phyloP scores from a whole-genome alignment of 1,284 basidiomycete species.

The Caloboletus inedulis region DNA sequence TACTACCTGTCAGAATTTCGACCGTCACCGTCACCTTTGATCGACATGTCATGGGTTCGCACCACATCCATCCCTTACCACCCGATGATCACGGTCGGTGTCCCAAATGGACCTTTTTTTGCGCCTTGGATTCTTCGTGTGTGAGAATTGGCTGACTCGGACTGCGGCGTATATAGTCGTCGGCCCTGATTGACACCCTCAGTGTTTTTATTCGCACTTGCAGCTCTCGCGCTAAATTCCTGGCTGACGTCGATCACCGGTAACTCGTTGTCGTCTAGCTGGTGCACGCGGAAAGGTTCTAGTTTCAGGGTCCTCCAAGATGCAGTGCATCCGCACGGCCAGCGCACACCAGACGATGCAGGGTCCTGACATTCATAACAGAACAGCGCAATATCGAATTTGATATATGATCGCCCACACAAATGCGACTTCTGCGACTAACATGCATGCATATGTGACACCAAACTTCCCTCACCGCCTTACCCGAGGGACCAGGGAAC shows the following conservation, averaged over 20 bases:
- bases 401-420: conserved; percentile 27
- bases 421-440: conserved; percentile 18
- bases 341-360: conserved; percentile 23
- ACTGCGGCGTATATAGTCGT: not conserved
- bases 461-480: conserved; percentile 1
- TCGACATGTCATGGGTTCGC: conserved; percentile 10
- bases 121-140: not conserved
- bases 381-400: conserved; percentile 22
- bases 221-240: not conserved
- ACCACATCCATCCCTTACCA: conserved; percentile 9
- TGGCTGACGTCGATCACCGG: not conserved
- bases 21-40: conserved; percentile 8
- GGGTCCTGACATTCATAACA: conserved; percentile 22
- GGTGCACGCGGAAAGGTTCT: conserved; percentile 11
- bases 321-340: conserved; percentile 29
- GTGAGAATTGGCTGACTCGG: not conserved
- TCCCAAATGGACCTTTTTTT: conserved; percentile 2
- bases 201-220: not conserved
- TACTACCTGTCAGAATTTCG: conserved; percentile 18
- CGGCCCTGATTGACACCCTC: conserved; percentile 15
- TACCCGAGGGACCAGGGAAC: conserved; percentile 13
- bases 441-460: conserved; percentile 21
- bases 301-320: conserved; percentile 22
- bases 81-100: conserved; percentile 9
- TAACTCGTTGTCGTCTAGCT: conserved; percentile 1